These are phyloP conservation scores for Talaromyces wortmannii DNA, from an alignment of 495 filamentous ascomycete species.

Conservation along the genomic window DNA sequence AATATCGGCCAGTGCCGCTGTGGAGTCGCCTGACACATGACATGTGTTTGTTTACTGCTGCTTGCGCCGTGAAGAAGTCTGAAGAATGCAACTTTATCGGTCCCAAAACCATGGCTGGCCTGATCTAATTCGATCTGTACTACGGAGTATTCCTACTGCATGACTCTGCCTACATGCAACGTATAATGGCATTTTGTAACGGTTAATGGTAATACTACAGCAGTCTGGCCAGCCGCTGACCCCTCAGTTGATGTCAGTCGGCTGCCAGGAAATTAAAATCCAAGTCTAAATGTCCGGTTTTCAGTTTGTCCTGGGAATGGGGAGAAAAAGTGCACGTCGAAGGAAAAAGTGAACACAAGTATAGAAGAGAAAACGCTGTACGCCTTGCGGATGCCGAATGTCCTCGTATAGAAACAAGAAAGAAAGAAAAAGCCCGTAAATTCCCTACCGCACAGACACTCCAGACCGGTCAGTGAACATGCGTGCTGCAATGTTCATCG, in stretches of 20 bases:
- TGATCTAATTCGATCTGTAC: no score
- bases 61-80: neutral
- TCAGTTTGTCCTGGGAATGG: neutral
- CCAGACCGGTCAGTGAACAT: constrained; percentile 78
- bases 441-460: constrained; percentile 34
- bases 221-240: no score
- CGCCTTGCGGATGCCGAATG: constrained; percentile 4
- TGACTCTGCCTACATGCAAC: no score
- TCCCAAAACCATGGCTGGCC: neutral
- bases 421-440: neutral
- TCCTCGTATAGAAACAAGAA: neutral
- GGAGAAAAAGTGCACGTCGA: neutral
- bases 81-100: neutral
- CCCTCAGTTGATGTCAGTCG: no score
- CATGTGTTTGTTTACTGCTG: no score
- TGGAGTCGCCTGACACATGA: no score
- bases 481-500: constrained; percentile 96
- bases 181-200: no score
- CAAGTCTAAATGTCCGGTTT: no score
- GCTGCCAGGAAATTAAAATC: no score
- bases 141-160: neutral
- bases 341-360: neutral
- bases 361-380: constrained; percentile 2
- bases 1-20: no score
- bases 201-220: no score